phyloP scores from a whole-genome alignment of 1,284 basidiomycete species.

The Tilletia indica region DNA sequence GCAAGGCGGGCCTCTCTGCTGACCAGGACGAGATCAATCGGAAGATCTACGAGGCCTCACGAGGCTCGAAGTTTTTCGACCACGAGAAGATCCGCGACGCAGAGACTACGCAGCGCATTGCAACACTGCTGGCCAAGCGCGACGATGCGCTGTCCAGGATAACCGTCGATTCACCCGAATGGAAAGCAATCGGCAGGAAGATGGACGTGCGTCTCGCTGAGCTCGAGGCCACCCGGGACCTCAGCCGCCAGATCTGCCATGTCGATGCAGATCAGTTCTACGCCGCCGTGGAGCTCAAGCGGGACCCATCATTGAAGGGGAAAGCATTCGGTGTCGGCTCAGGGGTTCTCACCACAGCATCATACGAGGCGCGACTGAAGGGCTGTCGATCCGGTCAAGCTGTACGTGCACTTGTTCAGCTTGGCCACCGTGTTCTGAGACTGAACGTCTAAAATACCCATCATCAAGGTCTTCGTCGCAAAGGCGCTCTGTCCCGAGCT shows the following conservation, averaged over 20 bases:
- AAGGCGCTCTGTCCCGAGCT: constrained; percentile 89
- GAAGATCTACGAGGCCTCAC: constrained; percentile 50
- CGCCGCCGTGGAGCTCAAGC: constrained; percentile 64
- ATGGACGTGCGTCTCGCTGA: constrained; percentile 58
- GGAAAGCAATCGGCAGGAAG: constrained; percentile 35
- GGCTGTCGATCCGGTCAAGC: constrained; percentile 12
- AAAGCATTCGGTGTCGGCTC: constrained; percentile 69
- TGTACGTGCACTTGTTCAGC: background rate
- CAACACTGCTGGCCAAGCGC: constrained; percentile 50
- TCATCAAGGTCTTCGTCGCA: constrained; percentile 67
- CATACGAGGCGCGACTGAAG: constrained; percentile 11
- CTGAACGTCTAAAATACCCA: constrained; percentile 59
- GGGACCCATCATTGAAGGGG: constrained; percentile 73
- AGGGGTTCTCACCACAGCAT: constrained; percentile 24
- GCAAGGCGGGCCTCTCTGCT: constrained; percentile 49
- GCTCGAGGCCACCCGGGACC: constrained; percentile 74
- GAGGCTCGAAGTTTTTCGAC: constrained; percentile 59
- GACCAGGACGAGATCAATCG: constrained; percentile 42
- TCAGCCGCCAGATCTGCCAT: constrained; percentile 79
- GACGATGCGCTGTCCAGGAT: constrained; percentile 37
- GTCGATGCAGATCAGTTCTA: constrained; percentile 61
- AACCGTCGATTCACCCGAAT: constrained; percentile 29
- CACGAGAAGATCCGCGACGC: constrained; percentile 81
- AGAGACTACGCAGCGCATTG: constrained; percentile 71
- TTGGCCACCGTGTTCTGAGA: background rate